Evolutionary conservation across 768 basidiomycete species (phyloP).

Genomic region (Kwoniella dejecticola): DNA sequence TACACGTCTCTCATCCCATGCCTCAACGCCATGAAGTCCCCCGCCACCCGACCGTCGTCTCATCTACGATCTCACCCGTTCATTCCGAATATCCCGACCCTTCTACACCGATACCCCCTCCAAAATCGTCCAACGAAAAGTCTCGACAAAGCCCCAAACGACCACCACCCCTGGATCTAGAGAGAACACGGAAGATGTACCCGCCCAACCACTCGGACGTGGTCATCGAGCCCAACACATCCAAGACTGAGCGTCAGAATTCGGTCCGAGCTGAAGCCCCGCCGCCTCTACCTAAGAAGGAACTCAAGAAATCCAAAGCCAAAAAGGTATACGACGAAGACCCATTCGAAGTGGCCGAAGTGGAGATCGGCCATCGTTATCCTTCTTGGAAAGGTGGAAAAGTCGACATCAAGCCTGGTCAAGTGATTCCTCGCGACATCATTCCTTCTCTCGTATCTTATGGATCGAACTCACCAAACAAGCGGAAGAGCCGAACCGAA

Average conservation of each 20-base stretch:
- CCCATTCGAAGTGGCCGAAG: conserved; percentile 39
- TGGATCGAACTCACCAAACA: background rate
- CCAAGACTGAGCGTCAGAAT: conserved; percentile 8
- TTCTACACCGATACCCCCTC: conserved; percentile 9
- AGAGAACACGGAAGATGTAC: conserved; percentile 19
- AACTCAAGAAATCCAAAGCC: conserved; percentile 12
- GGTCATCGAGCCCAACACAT: conserved; percentile 11
- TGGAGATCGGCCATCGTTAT: conserved; percentile 46
- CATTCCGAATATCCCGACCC: conserved; percentile 33
- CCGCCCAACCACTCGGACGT: conserved; percentile 18
- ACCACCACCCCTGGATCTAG: conserved; percentile 30
- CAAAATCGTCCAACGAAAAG: background rate
- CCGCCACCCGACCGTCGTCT: conserved; percentile 10
- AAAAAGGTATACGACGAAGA: conserved; percentile 26
- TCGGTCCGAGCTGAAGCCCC: background rate
- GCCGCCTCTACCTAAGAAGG: background rate
- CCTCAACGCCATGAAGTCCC: conserved; percentile 15
- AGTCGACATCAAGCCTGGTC: conserved; percentile 44
- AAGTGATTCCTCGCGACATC: conserved; percentile 33
- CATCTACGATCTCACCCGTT: conserved; percentile 22
- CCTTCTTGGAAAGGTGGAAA: conserved; percentile 48
- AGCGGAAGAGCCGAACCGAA: background rate
- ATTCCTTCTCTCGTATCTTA: conserved; percentile 13
- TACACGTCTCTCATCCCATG: conserved; percentile 32
- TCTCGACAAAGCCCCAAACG: background rate